phyloP scores from a whole-genome alignment of 495 filamentous ascomycete species.

The Pseudevernia furfuracea region DNA sequence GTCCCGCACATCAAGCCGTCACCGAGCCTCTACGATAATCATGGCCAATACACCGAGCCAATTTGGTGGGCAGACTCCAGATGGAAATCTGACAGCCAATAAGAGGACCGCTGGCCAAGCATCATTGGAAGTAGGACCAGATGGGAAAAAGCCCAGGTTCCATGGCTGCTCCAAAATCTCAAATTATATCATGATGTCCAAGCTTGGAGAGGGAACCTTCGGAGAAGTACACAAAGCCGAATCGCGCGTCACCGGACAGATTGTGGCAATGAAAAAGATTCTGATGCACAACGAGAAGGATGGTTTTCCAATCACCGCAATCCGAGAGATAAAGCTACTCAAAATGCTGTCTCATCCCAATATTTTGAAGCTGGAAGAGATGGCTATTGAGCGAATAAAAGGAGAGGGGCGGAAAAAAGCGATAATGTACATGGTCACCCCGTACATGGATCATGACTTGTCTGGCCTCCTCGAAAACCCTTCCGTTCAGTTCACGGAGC shows the following conservation, averaged over 20 bases:
- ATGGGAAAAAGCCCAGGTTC: constrained; percentile 47
- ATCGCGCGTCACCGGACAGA: constrained; percentile 59
- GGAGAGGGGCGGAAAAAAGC: constrained; percentile 73
- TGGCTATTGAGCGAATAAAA: constrained; percentile 81
- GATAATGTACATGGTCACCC: constrained; percentile 96
- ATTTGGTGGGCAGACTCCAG: constrained; percentile 20
- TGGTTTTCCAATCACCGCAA: constrained; percentile 93
- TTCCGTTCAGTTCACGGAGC: constrained; percentile 70
- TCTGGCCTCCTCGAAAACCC: constrained; percentile 95
- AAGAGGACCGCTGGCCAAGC: constrained; percentile 20
- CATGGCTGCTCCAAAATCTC: constrained; percentile 77
- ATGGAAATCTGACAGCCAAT: constrained; percentile 12
- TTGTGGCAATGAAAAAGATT: constrained; percentile 93
- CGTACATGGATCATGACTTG: constrained; percentile 98
- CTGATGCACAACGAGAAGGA: constrained; percentile 95
- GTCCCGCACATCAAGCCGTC: neutral
- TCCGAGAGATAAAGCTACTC: constrained; percentile 93
- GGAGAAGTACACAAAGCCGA: constrained; percentile 91
- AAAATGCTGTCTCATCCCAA: constrained; percentile 91
- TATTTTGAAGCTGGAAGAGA: constrained; percentile 80
- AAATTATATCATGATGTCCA: constrained; percentile 81
- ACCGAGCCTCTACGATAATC: neutral
- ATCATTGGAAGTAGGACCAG: constrained; percentile 27
- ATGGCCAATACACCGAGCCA: constrained; percentile 20
- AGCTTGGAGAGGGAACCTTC: constrained; percentile 96